Percentiles rank a stretch among this genome's conserved stretches.
phyloP scores from a whole-genome alignment of 352 stramenopile genomes.

The Globisporangium nodosum region DNA sequence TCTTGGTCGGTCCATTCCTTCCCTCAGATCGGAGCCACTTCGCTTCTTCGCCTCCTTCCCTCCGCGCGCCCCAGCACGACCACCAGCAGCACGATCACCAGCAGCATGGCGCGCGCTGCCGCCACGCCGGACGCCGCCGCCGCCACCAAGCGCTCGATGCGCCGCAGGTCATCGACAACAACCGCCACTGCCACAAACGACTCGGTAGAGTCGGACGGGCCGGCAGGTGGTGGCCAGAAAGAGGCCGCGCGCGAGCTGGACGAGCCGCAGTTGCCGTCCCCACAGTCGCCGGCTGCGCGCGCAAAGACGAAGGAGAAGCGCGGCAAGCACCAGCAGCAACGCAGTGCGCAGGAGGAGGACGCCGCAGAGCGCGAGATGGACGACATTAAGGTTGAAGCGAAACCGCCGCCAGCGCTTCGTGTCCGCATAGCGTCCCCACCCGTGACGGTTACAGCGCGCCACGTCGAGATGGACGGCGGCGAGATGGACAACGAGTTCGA shows the following conservation, averaged over 20 bases:
- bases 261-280: too few species aligned
- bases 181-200: background rate
- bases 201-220: background rate
- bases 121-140: background rate
- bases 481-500: background rate
- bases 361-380: background rate
- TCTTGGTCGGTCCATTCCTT: too few species aligned
- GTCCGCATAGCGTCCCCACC: slow-evolving; percentile 10
- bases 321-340: too few species aligned
- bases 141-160: background rate
- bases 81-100: too few species aligned
- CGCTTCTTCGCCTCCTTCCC: background rate
- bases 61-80: background rate
- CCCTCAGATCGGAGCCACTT: background rate
- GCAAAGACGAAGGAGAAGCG: background rate
- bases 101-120: background rate
- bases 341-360: background rate
- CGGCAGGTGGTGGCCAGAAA: background rate
- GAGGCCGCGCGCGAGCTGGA: background rate
- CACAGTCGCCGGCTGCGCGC: too few species aligned
- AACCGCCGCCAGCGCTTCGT: background rate
- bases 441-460: background rate
- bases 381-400: background rate
- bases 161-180: background rate
- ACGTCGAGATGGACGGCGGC: background rate